phyloP scores from a whole-genome alignment of 2,329 filamentous ascomycete genomes.

The Mycosphaerella sp. region DNA sequence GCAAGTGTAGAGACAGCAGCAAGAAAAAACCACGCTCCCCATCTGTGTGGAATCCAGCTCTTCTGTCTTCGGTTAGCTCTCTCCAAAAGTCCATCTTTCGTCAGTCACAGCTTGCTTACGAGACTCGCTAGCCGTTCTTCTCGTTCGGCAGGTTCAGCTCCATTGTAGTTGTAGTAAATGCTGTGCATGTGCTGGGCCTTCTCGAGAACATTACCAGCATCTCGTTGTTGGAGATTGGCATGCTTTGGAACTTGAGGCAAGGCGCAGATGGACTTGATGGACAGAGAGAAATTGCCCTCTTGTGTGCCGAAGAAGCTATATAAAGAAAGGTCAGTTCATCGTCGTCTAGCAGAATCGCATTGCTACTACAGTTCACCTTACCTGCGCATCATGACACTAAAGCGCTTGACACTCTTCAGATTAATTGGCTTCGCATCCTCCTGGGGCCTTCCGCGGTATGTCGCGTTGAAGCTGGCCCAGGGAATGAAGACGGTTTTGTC shows the following conservation, averaged over 20 bases:
- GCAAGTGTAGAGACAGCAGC: too few species aligned
- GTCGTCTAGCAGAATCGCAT: background rate
- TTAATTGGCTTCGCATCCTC: slow-evolving; percentile 56
- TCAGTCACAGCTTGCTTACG: too few species aligned
- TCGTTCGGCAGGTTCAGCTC: too few species aligned
- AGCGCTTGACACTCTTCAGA: slow-evolving; percentile 53
- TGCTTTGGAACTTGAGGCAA: slow-evolving; percentile 21
- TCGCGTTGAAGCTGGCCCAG: slow-evolving; percentile 62
- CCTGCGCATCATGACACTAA: slow-evolving; percentile 79
- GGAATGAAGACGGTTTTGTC: slow-evolving; percentile 47
- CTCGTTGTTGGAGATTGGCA: background rate
- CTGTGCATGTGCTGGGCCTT: too few species aligned
- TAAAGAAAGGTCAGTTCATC: background rate
- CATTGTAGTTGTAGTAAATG: too few species aligned
- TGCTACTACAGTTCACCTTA: slow-evolving; percentile 29
- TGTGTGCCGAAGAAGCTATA: slow-evolving; percentile 68
- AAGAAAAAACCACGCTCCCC: too few species aligned
- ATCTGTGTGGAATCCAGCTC: too few species aligned
- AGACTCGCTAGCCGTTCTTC: too few species aligned
- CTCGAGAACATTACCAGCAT: too few species aligned
- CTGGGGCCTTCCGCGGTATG: slow-evolving; percentile 63
- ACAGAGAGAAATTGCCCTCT: slow-evolving; percentile 59
- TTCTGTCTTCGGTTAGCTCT: too few species aligned
- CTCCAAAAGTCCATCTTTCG: too few species aligned
- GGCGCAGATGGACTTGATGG: slow-evolving; percentile 51